Base-by-base conservation (phyloP, 345 rosid species). In the Limnanthes douglasii region DNA sequence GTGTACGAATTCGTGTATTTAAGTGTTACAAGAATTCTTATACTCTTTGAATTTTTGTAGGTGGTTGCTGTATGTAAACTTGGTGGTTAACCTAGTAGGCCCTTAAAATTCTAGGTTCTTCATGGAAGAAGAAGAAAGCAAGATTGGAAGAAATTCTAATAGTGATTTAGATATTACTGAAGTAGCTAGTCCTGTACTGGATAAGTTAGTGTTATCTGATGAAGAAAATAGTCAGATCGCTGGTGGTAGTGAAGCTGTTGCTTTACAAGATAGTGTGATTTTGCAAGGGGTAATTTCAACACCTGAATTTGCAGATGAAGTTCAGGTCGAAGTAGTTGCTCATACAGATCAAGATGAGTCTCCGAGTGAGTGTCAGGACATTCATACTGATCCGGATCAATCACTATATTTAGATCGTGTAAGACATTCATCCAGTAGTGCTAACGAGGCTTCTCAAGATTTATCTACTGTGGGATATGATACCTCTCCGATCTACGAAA, bases 311-410 rank as follows among this genome's bases (percentile, higher is more conserved):
- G 65, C 39, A 33, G 78, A 70, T 9, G 94, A 77, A 37, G 82
- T 54, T 12, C 75, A 75, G 46, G 84, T 90, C 60, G 99, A 85
- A 58, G 92, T 64, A 39, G 88, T 90, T 13, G 77, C 80, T 48
- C 62, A 75, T 34, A 68, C 58, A 56, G 86, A 75, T 59, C 93
- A 80, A 53, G 72, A 64, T 6, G 68, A 53, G 56, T 40, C 46
- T 46, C 48, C 29, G 18, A 46, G 41, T 32, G 73, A 56, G 37
- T 37, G 42, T 42, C 63, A 34, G 3, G 53, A 31, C 45, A 57
- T 46, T 4, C 34, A 24, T 9, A 36, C 43, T 31, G 68, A 56
- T 37, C 59, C 62, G 31, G 68, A 55, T 49, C 48, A 44, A 14
- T 35, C 56, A 11, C 62, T 71, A 15, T 33, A 36, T 61, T 70